A percentile compares a stretch with the other conserved stretches of the same genome.
phyloP scores from a whole-genome alignment of 768 basidiomycete species.

The Holtermanniella nyarrowii region DNA sequence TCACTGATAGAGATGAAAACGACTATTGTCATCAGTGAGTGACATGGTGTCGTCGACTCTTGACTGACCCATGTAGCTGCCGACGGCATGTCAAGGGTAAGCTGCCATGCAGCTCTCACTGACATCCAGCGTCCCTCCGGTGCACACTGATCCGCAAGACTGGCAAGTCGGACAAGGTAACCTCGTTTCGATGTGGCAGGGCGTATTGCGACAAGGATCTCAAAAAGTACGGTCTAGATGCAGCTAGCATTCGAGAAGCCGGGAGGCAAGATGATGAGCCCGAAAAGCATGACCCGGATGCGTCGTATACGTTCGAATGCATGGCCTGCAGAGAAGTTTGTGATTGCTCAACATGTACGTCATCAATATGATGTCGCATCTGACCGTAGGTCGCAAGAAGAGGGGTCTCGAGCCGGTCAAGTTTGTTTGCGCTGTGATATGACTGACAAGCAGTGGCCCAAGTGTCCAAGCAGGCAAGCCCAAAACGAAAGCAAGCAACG shows the following conservation, averaged over 20 bases:
- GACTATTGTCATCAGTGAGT: neutral
- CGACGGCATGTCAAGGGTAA: neutral
- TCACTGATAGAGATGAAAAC: neutral
- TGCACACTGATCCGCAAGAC: neutral
- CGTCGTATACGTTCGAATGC: constrained; percentile 7
- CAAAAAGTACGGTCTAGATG: constrained; percentile 5
- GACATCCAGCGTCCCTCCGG: too few relatives aligned
- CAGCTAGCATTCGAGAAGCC: neutral
- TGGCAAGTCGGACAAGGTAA: neutral
- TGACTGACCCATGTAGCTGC: neutral
- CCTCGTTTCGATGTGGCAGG: constrained; percentile 4
- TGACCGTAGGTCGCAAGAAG: constrained; percentile 12
- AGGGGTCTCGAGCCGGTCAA: constrained; percentile 12
- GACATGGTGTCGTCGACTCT: neutral
- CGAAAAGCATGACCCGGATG: neutral
- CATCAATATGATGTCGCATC: neutral
- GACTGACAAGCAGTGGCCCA: constrained; percentile 1
- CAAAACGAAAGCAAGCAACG: neutral
- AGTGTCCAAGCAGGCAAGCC: neutral
- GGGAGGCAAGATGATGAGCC: neutral
- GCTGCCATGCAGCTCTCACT: neutral
- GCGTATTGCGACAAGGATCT: constrained; percentile 17
- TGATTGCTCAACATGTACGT: constrained; percentile 17
- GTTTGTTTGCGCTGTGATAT: neutral
- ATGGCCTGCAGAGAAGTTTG: constrained; percentile 15